Evolutionary conservation across 257 asterid species (phyloP).

Genomic region (Solanum tarijense): DNA sequence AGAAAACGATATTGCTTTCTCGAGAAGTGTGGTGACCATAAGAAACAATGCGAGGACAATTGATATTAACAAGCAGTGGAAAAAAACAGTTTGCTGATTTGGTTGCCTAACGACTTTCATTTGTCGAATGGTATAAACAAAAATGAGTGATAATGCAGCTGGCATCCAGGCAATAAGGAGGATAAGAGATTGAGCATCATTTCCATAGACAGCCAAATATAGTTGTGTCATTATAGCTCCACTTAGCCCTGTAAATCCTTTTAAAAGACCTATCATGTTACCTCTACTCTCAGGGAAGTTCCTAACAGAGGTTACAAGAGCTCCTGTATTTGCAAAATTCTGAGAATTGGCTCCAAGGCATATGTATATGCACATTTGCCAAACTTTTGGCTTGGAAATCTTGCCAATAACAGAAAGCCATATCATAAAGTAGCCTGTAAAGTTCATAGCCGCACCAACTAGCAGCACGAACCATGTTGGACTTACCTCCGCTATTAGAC

Average conservation of each 20-base stretch:
- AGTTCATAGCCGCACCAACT: conserved; percentile 18
- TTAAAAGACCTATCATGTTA: conserved; percentile 24
- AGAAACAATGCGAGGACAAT: conserved; percentile 10
- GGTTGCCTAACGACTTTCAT: conserved; percentile 19
- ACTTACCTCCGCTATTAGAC: conserved; percentile 21
- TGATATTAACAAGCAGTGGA: conserved; percentile 12
- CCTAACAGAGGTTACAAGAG: conserved; percentile 23
- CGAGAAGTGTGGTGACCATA: conserved; percentile 17
- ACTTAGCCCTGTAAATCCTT: conserved; percentile 32
- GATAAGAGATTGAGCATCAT: conserved; percentile 22
- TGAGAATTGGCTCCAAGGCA: conserved; percentile 32
- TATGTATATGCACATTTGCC: conserved; percentile 30
- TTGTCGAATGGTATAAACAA: conserved; percentile 13
- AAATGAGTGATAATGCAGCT: conserved; percentile 19
- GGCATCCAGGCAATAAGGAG: conserved; percentile 35
- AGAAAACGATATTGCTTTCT: conserved; percentile 15
- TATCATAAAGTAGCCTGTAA: conserved; percentile 25
- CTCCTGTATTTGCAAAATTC: conserved; percentile 27
- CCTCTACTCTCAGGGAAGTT: conserved; percentile 34
- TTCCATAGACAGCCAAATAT: conserved; percentile 25
- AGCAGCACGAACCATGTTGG: conserved; percentile 26
- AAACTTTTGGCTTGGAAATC: conserved; percentile 8
- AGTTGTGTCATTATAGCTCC: conserved; percentile 33
- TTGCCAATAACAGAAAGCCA: conserved; percentile 23
- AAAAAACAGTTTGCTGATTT: conserved; percentile 21